phyloP scores from a whole-genome alignment of 2,329 filamentous ascomycete species.

The Ophiocordyceps australis region DNA sequence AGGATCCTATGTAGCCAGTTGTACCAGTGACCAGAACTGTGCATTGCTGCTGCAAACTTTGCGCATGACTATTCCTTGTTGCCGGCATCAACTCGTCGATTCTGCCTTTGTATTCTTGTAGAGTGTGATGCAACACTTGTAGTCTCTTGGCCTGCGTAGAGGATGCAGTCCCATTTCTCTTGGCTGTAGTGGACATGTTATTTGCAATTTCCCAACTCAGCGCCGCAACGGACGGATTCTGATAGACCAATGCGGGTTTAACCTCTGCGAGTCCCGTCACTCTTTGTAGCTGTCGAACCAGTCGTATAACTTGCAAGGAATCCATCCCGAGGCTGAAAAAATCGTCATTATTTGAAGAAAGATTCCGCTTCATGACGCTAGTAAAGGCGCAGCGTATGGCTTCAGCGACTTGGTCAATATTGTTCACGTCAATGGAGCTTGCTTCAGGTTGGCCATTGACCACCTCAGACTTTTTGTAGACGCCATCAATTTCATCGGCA shows the following conservation, averaged over 20 bases:
- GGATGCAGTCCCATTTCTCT: not conserved
- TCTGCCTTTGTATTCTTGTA: not conserved
- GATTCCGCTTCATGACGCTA: not conserved
- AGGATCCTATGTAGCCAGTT: conserved; percentile 3
- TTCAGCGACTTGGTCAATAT: not conserved
- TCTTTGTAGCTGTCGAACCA: not conserved
- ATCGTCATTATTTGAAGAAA: not conserved
- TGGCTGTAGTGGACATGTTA: not conserved
- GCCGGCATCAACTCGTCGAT: not conserved
- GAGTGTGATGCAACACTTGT: not conserved
- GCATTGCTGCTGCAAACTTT: not conserved
- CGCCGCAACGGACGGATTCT: not conserved
- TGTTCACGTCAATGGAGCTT: not conserved
- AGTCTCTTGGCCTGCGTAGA: not conserved
- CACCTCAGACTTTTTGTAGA: conserved; percentile 2
- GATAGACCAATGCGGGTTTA: not conserved
- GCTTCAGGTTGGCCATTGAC: not conserved
- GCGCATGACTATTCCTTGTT: not conserved
- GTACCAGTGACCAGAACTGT: conserved; percentile 3
- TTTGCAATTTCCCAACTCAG: not conserved
- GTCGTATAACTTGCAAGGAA: conserved; percentile 1
- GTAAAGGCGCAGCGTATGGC: not conserved
- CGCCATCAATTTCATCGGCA: conserved; percentile 1
- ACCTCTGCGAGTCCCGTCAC: not conserved
- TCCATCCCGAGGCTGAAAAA: conserved; percentile 3